These are phyloP conservation scores for Capsaspora owczarzaki DNA, from an alignment of 78 protist species.

Conservation along the genomic window DNA sequence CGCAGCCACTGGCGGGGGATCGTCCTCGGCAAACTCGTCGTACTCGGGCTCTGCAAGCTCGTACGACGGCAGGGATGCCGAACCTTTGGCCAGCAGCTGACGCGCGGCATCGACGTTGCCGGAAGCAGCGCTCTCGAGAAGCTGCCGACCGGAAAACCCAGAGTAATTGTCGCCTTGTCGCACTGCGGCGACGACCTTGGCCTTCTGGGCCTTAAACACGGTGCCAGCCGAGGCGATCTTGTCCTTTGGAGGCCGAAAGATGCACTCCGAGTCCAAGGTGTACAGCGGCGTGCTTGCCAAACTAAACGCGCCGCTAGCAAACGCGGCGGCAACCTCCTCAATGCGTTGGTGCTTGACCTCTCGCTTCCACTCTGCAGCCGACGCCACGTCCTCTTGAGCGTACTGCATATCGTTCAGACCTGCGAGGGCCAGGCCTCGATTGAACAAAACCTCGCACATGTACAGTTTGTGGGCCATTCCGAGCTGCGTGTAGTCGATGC, in stretches of 20 bases:
- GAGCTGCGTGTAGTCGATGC: constrained; percentile 48
- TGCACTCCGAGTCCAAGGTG: neutral
- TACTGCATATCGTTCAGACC: neutral
- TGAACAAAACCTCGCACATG: constrained; percentile 28
- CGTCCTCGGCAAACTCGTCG: no score
- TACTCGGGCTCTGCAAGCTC: no score
- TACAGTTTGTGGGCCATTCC: constrained; percentile 34
- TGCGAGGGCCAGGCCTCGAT: constrained; percentile 29
- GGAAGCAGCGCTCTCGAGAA: neutral
- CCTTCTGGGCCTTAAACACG: neutral
- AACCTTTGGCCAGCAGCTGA: neutral
- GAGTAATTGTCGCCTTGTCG: neutral
- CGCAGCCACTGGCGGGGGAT: neutral
- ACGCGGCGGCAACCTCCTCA: no score
- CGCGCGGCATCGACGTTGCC: no score
- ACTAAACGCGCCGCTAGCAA: no score
- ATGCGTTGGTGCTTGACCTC: neutral
- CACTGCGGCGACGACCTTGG: neutral
- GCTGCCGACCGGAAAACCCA: neutral
- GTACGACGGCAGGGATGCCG: no score
- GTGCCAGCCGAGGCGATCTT: neutral
- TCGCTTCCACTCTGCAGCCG: neutral
- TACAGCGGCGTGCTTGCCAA: no score
- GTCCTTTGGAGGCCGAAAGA: neutral
- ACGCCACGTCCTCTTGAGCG: neutral